phyloP scores from a whole-genome alignment of 2,329 filamentous ascomycete genomes.

The Colletotrichum ledebouriae region DNA sequence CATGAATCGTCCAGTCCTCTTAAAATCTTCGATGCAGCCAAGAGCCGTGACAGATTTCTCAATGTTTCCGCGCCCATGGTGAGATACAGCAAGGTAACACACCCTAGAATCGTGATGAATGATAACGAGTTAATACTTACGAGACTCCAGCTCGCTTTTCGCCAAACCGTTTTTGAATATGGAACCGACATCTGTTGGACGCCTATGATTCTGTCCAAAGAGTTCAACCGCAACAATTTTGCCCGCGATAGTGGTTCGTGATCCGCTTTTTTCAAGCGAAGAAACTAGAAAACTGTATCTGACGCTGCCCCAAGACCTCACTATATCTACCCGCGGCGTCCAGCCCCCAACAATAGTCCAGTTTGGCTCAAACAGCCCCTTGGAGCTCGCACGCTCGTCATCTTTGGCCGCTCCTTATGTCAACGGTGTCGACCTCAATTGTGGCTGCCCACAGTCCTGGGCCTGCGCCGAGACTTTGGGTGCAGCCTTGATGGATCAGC shows the following conservation, averaged over 20 bases:
- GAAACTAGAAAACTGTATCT: background rate
- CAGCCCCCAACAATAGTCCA: slow-evolving; percentile 75
- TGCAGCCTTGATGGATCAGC: slow-evolving; percentile 76
- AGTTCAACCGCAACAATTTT: slow-evolving; percentile 73
- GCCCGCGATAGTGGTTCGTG: slow-evolving; percentile 70
- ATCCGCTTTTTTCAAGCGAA: background rate
- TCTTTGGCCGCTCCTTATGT: slow-evolving; percentile 72
- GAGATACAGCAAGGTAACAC: slow-evolving; percentile 68
- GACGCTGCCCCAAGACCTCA: slow-evolving; percentile 64
- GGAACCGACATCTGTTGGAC: slow-evolving; percentile 78
- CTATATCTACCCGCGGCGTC: slow-evolving; percentile 64
- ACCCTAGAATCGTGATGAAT: background rate
- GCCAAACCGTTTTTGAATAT: slow-evolving; percentile 75
- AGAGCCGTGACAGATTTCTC: slow-evolving; percentile 65
- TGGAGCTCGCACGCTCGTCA: slow-evolving; percentile 73
- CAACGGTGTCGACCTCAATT: slow-evolving; percentile 78
- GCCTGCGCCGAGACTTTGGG: slow-evolving; percentile 77
- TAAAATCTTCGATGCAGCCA: slow-evolving; percentile 70
- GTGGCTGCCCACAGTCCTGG: slow-evolving; percentile 81
- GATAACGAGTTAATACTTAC: background rate
- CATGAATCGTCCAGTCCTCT: slow-evolving; percentile 61
- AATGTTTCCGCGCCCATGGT: slow-evolving; percentile 78
- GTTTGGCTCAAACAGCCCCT: slow-evolving; percentile 73
- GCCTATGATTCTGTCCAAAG: slow-evolving; percentile 79
- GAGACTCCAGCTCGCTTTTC: slow-evolving; percentile 71